These are phyloP conservation scores for Periconia sp. DNA, from an alignment of 2,329 filamentous ascomycete genomes.

Conservation along the genomic window DNA sequence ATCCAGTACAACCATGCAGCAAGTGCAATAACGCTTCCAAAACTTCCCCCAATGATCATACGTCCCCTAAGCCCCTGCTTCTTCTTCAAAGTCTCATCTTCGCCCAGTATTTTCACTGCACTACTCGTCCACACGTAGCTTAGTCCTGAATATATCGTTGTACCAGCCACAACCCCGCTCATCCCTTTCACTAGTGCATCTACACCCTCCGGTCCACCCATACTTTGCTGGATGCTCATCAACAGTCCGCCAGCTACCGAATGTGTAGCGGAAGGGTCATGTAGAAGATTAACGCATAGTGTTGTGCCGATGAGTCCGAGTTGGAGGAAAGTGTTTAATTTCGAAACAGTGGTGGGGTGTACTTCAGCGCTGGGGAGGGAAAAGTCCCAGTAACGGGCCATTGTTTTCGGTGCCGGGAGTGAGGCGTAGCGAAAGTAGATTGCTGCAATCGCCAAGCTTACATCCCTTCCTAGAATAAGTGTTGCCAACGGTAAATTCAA, in stretches of 20 bases:
- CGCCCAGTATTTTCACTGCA: constrained; percentile 81
- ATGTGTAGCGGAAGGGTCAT: constrained; percentile 61
- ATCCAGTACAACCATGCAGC: constrained; percentile 43
- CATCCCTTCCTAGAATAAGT: constrained; percentile 90
- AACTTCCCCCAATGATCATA: constrained; percentile 55
- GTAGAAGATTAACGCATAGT: constrained; percentile 77
- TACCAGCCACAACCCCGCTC: constrained; percentile 84
- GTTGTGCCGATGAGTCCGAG: constrained; percentile 84
- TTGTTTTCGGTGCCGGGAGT: constrained; percentile 90
- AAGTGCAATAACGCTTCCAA: constrained; percentile 51
- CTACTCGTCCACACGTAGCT: constrained; percentile 92
- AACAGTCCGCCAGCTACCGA: constrained; percentile 42
- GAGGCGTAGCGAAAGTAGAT: constrained; percentile 97
- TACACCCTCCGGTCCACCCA: constrained; percentile 43
- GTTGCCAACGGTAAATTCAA: constrained; percentile 85
- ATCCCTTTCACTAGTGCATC: constrained; percentile 42
- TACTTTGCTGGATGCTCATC: constrained; percentile 26
- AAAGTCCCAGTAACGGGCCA: constrained; percentile 95
- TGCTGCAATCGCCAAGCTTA: constrained; percentile 80
- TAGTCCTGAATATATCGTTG: constrained; percentile 90
- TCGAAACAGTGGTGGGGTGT: constrained; percentile 81
- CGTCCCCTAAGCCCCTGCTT: constrained; percentile 56
- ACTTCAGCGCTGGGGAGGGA: constrained; percentile 87
- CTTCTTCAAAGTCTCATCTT: constrained; percentile 53
- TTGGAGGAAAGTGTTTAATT: constrained; percentile 91